Conservation (phyloP, 106 monocot genomes). For the Iris macrosiphon region DNA sequence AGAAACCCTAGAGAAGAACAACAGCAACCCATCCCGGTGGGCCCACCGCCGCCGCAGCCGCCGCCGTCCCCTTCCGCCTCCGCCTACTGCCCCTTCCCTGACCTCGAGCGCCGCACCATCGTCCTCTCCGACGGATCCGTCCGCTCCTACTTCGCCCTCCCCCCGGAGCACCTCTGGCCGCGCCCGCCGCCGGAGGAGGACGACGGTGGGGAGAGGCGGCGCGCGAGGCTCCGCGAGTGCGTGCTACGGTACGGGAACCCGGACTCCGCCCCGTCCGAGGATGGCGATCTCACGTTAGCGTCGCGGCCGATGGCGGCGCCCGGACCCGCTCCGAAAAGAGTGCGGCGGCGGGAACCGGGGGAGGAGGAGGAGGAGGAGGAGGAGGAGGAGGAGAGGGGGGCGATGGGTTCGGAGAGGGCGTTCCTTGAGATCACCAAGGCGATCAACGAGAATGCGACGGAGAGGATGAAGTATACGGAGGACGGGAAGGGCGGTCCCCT, state of each 20-base stretch:
- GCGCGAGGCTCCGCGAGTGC: constrained; percentile 29
- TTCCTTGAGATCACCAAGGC: constrained; percentile 63
- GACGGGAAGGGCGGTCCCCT: constrained; percentile 48
- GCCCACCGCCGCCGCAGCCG: constrained; percentile 2
- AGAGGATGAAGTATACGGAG: constrained; percentile 51
- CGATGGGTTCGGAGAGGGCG: constrained; percentile 33
- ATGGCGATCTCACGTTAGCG: not conserved
- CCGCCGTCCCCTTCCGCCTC: constrained; percentile 17
- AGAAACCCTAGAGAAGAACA: too few relatives aligned
- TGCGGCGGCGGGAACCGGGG: constrained; percentile 15
- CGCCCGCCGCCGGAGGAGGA: constrained; percentile 27
- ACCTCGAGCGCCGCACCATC: constrained; percentile 43
- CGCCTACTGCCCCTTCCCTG: constrained; percentile 41
- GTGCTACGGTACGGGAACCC: constrained; percentile 34
- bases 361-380: constrained; percentile 29
- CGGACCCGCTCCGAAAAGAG: constrained; percentile 9
- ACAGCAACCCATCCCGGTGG: not conserved
- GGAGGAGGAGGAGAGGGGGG: not conserved
- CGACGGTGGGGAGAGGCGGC: constrained; percentile 32
- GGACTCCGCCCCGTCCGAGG: not conserved
- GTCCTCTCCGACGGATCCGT: constrained; percentile 36
- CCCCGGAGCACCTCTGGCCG: constrained; percentile 22
- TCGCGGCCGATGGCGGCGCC: not conserved
- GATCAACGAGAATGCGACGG: constrained; percentile 45
- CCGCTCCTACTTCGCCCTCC: constrained; percentile 43